Conservation (phyloP, 192 early-diverging fungal genomes). For the Coemansia sp. region DNA sequence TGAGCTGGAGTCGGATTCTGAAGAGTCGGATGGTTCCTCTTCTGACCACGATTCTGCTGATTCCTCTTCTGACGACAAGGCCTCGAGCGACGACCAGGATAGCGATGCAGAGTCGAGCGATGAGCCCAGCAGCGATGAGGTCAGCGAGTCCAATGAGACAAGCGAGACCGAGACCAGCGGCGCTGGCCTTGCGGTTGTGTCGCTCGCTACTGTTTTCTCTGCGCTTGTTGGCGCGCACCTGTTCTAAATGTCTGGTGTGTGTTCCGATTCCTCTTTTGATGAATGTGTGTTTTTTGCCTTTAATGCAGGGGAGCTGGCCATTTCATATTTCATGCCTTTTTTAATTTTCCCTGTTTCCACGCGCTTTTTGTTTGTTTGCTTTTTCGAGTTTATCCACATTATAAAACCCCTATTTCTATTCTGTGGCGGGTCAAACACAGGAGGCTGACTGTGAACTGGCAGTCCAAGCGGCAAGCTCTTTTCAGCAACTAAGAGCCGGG, state of each 20-base stretch:
- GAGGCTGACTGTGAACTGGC: too few species aligned
- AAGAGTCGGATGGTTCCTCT: background rate
- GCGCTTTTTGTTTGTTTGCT: background rate
- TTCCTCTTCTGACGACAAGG: slow-evolving; percentile 7
- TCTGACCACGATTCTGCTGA: slow-evolving; percentile 7
- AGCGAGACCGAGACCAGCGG: slow-evolving; percentile 19
- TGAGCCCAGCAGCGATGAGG: background rate
- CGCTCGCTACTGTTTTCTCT: slow-evolving; percentile 27
- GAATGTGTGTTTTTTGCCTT: background rate
- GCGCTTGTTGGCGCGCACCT: slow-evolving; percentile 33
- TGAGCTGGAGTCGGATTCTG: slow-evolving; percentile 6
- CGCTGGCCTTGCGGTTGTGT: slow-evolving; percentile 20
- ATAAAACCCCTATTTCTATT: too few species aligned
- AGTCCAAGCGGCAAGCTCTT: too few species aligned
- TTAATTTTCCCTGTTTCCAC: background rate
- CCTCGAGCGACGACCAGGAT: slow-evolving; percentile 12
- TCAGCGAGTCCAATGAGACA: slow-evolving; percentile 10
- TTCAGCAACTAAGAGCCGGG: too few species aligned
- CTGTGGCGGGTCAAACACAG: too few species aligned
- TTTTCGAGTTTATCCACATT: too few species aligned
- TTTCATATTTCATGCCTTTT: background rate
- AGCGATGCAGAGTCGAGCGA: slow-evolving; percentile 6
- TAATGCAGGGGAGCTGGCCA: background rate
- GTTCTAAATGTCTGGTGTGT: slow-evolving; percentile 20
- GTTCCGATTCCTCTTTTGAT: background rate